Base-by-base conservation (phyloP, 257 asterid genomes). In the Leptodermis oblonga region DNA sequence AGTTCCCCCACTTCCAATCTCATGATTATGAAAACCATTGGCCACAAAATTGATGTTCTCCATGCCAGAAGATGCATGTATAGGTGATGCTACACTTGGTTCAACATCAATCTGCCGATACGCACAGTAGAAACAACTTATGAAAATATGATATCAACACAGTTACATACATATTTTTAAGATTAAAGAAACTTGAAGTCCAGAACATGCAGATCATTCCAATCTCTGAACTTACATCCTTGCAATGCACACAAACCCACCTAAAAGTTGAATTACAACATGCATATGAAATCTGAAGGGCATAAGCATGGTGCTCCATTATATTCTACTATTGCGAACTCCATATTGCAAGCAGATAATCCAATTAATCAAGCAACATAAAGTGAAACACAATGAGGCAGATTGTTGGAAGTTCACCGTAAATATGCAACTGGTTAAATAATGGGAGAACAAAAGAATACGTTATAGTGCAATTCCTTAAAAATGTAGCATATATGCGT, bases 41-140 rank as follows among this genome's bases (percentile, higher is more conserved):
- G 77, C 75, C 69, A 80, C 26, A 69, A 78, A 70, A 76, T 75
- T 70, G 73, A 77, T 78, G 71, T 86, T 80, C 80, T 82, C 89
- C 70, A 85, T 54, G 49, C 81, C 95, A 48, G 78, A 73, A 70
- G 86, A 77, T 43, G 66, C 83, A 4, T 80, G 79, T 71, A 81
- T 76, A 22, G 80, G 82, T 45, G 73, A 76, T 51, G 82, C 79
- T 80, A 74, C 61, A 65, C 36, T 72, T 65, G 77, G 79, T 78
- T 86, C 82, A 70, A 71, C 72, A 83, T 81, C 83, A 36, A 80
- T 77, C 97, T 92, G 84, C 60, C 71, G 30, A 42, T 49, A 62
- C 63, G 46, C 7, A 33, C 34, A 59, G 18, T n/a, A 42, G 53
- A 12, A 26, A 30, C 8, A 67, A 33, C 53, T 51, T 68, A 37